Evolutionary conservation across 495 filamentous ascomycete genomes (phyloP).

Genomic region (Penicillium desertorum): DNA sequence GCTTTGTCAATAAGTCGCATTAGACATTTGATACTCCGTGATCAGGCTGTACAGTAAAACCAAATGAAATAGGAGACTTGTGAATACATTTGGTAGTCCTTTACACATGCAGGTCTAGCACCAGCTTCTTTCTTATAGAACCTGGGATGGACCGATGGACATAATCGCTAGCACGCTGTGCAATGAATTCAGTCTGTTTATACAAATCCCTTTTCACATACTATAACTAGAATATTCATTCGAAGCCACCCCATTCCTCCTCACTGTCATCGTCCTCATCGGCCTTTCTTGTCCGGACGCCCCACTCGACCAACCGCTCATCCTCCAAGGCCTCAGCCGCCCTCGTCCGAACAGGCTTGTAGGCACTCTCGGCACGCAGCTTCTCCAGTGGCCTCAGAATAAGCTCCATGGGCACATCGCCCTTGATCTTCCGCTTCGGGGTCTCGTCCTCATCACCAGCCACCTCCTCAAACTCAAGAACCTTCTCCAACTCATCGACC

Average conservation of each 20-base stretch:
- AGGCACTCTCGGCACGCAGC: constrained; percentile 55
- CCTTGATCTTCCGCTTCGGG: constrained; percentile 34
- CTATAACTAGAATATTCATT: constrained; percentile 8
- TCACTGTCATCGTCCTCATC: constrained; percentile 48
- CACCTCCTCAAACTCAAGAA: constrained; percentile 53
- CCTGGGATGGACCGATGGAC: constrained; percentile 11
- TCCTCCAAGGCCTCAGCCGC: constrained; percentile 73
- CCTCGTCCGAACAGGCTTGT: constrained; percentile 69
- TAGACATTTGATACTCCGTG: constrained; percentile 5
- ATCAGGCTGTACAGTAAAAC: constrained; percentile 14
- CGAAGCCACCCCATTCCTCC: constrained; percentile 72
- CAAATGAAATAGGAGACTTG: constrained; percentile 15
- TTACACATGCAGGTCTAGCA: background rate
- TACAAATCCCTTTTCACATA: constrained; percentile 17
- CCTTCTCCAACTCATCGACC: constrained; percentile 79
- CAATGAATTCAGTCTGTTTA: constrained; percentile 20
- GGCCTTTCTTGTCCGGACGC: constrained; percentile 41
- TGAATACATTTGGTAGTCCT: constrained; percentile 13
- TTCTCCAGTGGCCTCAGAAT: constrained; percentile 61
- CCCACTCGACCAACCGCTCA: constrained; percentile 65
- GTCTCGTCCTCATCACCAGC: constrained; percentile 28
- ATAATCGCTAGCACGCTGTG: constrained; percentile 24
- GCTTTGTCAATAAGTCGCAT: constrained; percentile 10
- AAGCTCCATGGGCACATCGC: constrained; percentile 48
- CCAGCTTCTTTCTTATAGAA: constrained; percentile 19